These are phyloP conservation scores for Chaetothyriales sp. DNA, from an alignment of 2,329 filamentous ascomycete species.

Conservation along the genomic window DNA sequence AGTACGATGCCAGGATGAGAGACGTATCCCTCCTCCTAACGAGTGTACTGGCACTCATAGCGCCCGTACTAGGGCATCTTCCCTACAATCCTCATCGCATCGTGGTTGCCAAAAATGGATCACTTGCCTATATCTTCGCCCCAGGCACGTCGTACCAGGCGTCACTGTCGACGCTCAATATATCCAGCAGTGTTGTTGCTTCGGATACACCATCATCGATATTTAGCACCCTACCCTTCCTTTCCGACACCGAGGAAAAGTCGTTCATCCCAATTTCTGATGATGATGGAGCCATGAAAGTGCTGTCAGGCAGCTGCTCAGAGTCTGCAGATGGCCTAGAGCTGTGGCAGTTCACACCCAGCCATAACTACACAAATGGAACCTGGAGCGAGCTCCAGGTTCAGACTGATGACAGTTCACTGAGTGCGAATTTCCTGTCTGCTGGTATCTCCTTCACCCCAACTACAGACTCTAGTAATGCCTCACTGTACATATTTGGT, in stretches of 20 bases:
- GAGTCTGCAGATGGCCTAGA: conserved; percentile 36
- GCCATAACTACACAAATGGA: conserved; percentile 33
- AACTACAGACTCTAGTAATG: conserved; percentile 37
- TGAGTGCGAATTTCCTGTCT: conserved; percentile 44
- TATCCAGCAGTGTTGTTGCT: conserved; percentile 44
- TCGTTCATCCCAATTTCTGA: conserved; percentile 52
- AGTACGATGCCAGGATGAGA: neutral
- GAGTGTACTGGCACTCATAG: conserved; percentile 7
- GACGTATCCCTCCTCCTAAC: neutral
- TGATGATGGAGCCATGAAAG: conserved; percentile 52
- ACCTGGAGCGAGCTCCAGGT: conserved; percentile 39
- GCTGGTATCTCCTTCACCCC: conserved; percentile 55
- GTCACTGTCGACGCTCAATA: conserved; percentile 51
- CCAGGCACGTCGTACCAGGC: conserved; percentile 37
- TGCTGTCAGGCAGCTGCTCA: conserved; percentile 62
- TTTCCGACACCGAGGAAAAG: conserved; percentile 34
- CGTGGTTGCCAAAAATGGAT: conserved; percentile 41
- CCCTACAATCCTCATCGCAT: conserved; percentile 70
- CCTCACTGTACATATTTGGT: conserved; percentile 62
- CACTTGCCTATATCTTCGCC: conserved; percentile 57
- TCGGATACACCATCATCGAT: conserved; percentile 31
- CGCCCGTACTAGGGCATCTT: conserved; percentile 31
- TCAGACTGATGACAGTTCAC: conserved; percentile 22
- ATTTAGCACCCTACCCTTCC: conserved; percentile 46
- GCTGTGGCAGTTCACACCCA: conserved; percentile 55